These are phyloP conservation scores for Xylariaceae sp. DNA, from an alignment of 2,329 filamentous ascomycete genomes.

Conservation along the genomic window DNA sequence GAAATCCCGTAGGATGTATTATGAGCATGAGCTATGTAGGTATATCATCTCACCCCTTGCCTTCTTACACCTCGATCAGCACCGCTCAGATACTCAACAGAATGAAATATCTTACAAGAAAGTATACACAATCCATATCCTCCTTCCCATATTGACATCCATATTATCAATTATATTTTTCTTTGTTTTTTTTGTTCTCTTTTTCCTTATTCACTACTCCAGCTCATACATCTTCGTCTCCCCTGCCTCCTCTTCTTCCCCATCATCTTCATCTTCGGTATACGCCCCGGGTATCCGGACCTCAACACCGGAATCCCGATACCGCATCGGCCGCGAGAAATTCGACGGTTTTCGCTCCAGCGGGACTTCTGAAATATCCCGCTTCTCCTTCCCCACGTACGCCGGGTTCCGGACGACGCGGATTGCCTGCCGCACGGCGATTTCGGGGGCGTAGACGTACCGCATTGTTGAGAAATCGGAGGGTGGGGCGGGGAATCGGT, in stretches of 20 bases:
- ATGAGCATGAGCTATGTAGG: not conserved
- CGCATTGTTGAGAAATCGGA: conserved; percentile 27
- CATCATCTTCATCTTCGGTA: not conserved
- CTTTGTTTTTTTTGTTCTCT: not conserved
- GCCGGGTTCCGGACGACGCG: conserved; percentile 25
- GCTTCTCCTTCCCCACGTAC: conserved; percentile 5
- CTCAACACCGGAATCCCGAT: not conserved
- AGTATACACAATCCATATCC: not conserved
- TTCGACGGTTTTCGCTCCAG: not conserved
- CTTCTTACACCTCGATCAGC: not conserved
- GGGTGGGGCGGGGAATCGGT: conserved; percentile 2
- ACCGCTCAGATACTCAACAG: too few relatives aligned
- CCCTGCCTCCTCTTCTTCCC: not conserved
- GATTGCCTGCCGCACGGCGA: conserved; percentile 27
- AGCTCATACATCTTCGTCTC: not conserved
- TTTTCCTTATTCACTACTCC: not conserved
- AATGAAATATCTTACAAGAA: not conserved
- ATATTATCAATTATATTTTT: not conserved
- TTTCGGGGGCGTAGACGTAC: conserved; percentile 27
- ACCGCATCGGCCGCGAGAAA: not conserved
- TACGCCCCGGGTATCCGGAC: not conserved
- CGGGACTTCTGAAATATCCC: too few relatives aligned
- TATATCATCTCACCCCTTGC: not conserved
- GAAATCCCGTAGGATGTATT: too few relatives aligned
- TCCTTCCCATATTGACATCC: not conserved